Conservation (phyloP, 495 filamentous ascomycete species). For the Neurospora sp. region DNA sequence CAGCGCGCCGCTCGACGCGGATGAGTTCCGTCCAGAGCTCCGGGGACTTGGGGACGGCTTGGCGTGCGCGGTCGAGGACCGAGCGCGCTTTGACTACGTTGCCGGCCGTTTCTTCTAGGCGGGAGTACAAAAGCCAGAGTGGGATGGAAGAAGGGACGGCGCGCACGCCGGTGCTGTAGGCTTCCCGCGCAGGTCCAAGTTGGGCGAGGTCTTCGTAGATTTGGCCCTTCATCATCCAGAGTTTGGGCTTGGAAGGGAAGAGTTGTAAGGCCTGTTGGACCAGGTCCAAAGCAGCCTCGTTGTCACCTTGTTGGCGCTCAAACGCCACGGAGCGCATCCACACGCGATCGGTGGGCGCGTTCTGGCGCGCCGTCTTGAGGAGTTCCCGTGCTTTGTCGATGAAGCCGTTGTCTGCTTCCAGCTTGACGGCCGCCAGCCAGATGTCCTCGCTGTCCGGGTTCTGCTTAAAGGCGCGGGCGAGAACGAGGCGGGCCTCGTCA, state of each 20-base stretch:
- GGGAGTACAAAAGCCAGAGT: constrained; percentile 78
- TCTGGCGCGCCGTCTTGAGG: constrained; percentile 65
- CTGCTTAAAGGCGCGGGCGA: constrained; percentile 81
- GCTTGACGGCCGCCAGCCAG: constrained; percentile 88
- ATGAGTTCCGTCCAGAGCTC: constrained; percentile 89
- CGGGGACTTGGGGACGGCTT: constrained; percentile 73
- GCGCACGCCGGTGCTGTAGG: constrained; percentile 80
- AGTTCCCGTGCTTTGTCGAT: constrained; percentile 72
- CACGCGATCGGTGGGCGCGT: constrained; percentile 88
- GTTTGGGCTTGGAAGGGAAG: constrained; percentile 79
- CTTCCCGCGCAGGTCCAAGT: constrained; percentile 77
- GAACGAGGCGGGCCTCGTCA: constrained; percentile 71
- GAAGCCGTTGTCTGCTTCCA: constrained; percentile 79
- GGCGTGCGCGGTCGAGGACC: constrained; percentile 80
- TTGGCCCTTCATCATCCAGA: constrained; percentile 99
- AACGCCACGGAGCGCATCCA: constrained; percentile 94
- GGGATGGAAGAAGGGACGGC: constrained; percentile 75
- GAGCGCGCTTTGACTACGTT: constrained; percentile 83
- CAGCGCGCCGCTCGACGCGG: constrained; percentile 81
- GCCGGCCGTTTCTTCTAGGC: constrained; percentile 78
- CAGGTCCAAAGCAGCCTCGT: constrained; percentile 71
- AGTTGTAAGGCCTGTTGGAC: constrained; percentile 77
- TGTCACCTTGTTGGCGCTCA: constrained; percentile 72
- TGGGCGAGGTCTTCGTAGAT: constrained; percentile 78
- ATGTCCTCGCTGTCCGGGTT: constrained; percentile 96